phyloP scores from a whole-genome alignment of 352 stramenopile species.

The Blastocystis sp. region DNA sequence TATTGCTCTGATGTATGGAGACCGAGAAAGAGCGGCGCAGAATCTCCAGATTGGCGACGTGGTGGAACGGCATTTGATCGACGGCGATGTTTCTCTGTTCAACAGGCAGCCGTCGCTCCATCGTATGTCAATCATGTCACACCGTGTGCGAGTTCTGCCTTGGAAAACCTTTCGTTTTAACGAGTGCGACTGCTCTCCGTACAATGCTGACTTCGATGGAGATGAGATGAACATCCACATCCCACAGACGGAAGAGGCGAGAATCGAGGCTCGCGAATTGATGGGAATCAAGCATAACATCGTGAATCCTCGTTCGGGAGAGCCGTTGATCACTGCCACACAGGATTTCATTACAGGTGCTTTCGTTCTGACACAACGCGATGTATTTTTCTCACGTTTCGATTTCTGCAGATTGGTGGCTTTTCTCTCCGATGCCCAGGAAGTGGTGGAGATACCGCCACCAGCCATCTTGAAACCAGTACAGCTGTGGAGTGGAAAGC shows the following conservation, averaged over 20 bases:
- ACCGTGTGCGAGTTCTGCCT: constrained; percentile 72
- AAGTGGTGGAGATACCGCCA: constrained; percentile 82
- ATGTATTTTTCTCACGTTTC: constrained; percentile 94
- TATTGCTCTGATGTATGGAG: constrained; percentile 80
- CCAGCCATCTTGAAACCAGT: constrained; percentile 79
- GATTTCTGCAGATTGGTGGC: constrained; percentile 87
- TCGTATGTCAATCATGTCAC: constrained; percentile 99
- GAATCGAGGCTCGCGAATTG: constrained; percentile 86
- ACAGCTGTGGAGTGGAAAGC: constrained; percentile 94
- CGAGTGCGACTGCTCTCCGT: constrained; percentile 96
- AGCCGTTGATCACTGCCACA: constrained; percentile 91
- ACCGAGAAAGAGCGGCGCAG: constrained; percentile 82
- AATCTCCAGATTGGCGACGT: constrained; percentile 91
- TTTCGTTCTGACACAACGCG: constrained; percentile 94
- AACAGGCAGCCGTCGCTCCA: constrained; percentile 98
- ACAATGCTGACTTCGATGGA: constrained; percentile 98
- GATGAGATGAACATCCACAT: constrained; percentile 99
- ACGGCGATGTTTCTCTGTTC: constrained; percentile 97
- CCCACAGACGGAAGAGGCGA: constrained; percentile 95
- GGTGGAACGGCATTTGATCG: constrained; percentile 97
- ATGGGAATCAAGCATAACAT: constrained; percentile 97
- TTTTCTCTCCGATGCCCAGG: constrained; percentile 87
- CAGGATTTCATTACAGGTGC: constrained; percentile 98
- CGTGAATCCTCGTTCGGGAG: constrained; percentile 91
- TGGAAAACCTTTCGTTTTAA: constrained; percentile 99